Conservation (phyloP, 2,329 filamentous ascomycete species). For the Colletotrichum sp. region DNA sequence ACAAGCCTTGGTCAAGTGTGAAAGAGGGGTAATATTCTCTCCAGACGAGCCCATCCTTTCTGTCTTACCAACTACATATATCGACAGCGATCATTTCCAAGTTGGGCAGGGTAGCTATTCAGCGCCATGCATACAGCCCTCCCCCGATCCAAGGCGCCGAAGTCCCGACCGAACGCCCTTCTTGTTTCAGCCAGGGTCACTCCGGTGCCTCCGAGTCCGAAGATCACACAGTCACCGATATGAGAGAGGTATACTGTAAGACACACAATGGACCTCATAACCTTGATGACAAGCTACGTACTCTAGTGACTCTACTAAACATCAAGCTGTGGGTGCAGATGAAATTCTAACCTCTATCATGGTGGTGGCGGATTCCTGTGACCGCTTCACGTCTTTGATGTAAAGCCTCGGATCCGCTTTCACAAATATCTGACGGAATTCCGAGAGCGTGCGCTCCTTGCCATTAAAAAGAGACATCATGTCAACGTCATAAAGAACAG, state of each 20-base stretch:
- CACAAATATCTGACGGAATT: background rate
- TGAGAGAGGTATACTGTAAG: background rate
- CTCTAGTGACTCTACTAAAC: background rate
- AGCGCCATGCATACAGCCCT: background rate
- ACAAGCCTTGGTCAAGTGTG: background rate
- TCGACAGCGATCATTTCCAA: background rate
- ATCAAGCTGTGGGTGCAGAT: background rate
- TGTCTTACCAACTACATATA: background rate
- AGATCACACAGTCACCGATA: background rate
- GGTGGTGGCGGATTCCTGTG: background rate
- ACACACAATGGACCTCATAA: accelerated
- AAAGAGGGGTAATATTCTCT: background rate
- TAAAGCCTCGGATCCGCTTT: background rate
- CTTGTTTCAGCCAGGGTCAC: background rate
- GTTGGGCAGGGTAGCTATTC: background rate
- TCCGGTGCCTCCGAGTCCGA: background rate
- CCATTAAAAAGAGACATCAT: background rate
- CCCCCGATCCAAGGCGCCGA: background rate
- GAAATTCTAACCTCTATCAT: background rate
- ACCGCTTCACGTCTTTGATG: background rate
- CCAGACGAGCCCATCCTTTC: background rate
- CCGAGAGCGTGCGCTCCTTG: background rate
- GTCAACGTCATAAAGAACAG: background rate
- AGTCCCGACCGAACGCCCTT: background rate
- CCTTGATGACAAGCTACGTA: background rate